Conservation (phyloP, 1,139 yeast species). For the Pichia sp. region DNA sequence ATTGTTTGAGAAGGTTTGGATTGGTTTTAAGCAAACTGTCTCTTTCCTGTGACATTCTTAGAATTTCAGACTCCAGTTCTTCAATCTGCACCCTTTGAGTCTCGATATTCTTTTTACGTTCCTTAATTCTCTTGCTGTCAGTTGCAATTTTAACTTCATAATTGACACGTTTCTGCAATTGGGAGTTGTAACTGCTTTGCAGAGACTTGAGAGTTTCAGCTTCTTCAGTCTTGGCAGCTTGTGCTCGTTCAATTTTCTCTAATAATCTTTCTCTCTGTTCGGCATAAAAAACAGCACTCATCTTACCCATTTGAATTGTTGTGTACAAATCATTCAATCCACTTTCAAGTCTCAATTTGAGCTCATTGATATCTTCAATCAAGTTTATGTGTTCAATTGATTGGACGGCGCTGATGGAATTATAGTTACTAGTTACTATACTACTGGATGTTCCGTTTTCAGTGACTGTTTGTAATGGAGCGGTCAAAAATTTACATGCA, state of each 20-base stretch:
- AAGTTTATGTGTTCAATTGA: conserved; percentile 10
- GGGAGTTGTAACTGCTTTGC: neutral
- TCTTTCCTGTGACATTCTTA: conserved; percentile 20
- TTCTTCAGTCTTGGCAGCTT: conserved; percentile 26
- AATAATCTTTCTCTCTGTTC: conserved; percentile 37
- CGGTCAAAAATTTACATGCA: neutral
- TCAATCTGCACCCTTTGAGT: conserved; percentile 26
- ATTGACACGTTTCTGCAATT: neutral
- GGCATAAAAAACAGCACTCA: neutral
- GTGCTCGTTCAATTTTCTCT: conserved; percentile 28
- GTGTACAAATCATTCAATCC: conserved; percentile 39
- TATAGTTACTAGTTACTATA: neutral
- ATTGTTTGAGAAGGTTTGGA: conserved; percentile 18
- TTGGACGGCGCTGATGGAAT: conserved; percentile 2
- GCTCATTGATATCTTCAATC: conserved; percentile 37
- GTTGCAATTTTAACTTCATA: neutral
- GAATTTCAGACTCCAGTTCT: conserved; percentile 24
- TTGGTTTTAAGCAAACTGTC: conserved; percentile 14
- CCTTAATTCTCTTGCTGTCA: conserved; percentile 17
- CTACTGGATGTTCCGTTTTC: neutral
- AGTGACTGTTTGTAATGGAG: neutral
- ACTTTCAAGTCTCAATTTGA: conserved; percentile 39
- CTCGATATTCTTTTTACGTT: conserved; percentile 23
- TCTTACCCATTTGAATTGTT: neutral
- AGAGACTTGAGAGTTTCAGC: conserved; percentile 4